Evolutionary conservation across 257 asterid genomes (phyloP).

Genomic region (Sherardia arvensis): DNA sequence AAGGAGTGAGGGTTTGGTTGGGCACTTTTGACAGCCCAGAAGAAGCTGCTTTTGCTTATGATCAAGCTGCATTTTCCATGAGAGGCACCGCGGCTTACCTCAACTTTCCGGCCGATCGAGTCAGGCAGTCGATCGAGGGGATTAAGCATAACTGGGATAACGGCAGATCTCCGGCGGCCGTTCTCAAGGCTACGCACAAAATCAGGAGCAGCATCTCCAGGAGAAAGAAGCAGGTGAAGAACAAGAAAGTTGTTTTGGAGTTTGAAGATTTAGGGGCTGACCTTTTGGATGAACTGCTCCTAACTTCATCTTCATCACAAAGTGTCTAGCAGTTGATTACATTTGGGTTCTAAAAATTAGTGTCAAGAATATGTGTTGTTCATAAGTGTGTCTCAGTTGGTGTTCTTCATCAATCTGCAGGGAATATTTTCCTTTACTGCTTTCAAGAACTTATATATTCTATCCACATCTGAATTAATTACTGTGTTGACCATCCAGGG

Average conservation of each 20-base stretch:
- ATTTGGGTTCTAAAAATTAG: no score
- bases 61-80: constrained; percentile 45
- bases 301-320: constrained; percentile 1
- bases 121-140: constrained; percentile 24
- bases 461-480: no score
- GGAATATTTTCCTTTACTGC: no score
- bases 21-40: constrained; percentile 33
- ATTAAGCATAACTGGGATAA: constrained; percentile 22
- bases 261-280: constrained; percentile 30
- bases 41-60: constrained; percentile 48
- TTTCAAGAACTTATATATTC: no score
- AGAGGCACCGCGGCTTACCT: constrained; percentile 27
- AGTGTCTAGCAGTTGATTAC: background rate
- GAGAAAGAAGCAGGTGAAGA: constrained; percentile 1
- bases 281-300: constrained; percentile 16
- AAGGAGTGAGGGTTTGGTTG: constrained; percentile 43
- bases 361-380: no score
- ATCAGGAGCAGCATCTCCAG: constrained; percentile 6
- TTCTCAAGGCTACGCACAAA: constrained; percentile 30
- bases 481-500: no score
- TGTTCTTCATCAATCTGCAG: background rate
- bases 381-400: background rate
- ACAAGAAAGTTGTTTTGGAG: constrained; percentile 20
- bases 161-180: constrained; percentile 26
- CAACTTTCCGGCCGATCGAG: constrained; percentile 29